Conservation (phyloP, 345 rosid species). For the Orychophragmus violaceus region DNA sequence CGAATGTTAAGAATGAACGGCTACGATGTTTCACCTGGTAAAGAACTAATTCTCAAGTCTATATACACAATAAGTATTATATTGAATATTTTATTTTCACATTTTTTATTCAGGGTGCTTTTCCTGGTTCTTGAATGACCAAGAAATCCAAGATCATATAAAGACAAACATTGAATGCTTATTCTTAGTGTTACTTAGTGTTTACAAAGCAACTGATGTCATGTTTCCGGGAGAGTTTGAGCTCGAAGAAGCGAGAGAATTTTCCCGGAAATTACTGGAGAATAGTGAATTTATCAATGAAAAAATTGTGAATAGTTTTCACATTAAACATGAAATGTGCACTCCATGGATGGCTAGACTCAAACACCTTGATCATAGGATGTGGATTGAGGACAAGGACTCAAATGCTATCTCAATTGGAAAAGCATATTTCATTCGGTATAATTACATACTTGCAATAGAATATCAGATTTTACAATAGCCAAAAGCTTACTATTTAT, state of each 20-base stretch:
- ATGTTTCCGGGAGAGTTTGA: slow-evolving; percentile 52
- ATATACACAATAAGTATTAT: background rate
- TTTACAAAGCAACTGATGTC: slow-evolving; percentile 52
- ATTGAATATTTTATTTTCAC: background rate
- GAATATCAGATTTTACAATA: no score
- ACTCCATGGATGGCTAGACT: slow-evolving; percentile 54
- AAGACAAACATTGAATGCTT: slow-evolving; percentile 32
- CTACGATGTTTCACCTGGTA: slow-evolving; percentile 36
- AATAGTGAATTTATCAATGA: slow-evolving; percentile 9
- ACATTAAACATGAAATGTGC: slow-evolving; percentile 46
- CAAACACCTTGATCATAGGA: slow-evolving; percentile 58
- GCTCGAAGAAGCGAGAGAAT: slow-evolving; percentile 46
- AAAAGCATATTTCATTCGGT: slow-evolving; percentile 4
- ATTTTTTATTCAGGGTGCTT: slow-evolving; percentile 48
- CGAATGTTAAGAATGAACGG: slow-evolving; percentile 48
- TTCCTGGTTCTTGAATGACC: slow-evolving; percentile 49
- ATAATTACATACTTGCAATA: no score
- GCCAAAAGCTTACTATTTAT: background rate
- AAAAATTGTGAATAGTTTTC: slow-evolving; percentile 8
- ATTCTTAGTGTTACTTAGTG: slow-evolving; percentile 36
- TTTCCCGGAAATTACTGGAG: slow-evolving; percentile 38
- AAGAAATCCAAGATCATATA: slow-evolving; percentile 27
- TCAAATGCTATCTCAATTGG: slow-evolving; percentile 40
- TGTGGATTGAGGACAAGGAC: slow-evolving; percentile 50
- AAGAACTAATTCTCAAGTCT: no score